Evolutionary conservation across 257 asterid species (phyloP).

Genomic region (Cinchona pubescens): DNA sequence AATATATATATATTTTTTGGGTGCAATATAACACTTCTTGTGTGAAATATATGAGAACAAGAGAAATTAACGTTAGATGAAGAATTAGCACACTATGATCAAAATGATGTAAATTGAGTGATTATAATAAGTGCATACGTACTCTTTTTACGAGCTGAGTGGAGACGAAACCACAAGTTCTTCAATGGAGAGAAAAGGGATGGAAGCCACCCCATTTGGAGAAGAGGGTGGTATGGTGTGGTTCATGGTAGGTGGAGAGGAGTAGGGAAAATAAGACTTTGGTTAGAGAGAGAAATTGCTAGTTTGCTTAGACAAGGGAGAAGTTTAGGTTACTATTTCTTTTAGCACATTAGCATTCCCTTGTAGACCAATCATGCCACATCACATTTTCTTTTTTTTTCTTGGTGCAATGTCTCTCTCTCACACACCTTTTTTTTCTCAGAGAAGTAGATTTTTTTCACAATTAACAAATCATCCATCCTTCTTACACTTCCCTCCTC

Average conservation of each 20-base stretch:
- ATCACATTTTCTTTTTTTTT: constrained; percentile 25
- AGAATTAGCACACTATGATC: background rate
- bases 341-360: constrained; percentile 36
- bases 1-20: too few species aligned
- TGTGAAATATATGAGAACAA: background rate
- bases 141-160: constrained; percentile 75
- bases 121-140: constrained; percentile 15
- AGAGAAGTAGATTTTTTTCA: constrained; percentile 49
- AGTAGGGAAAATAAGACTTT: constrained; percentile 30
- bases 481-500: constrained; percentile 28
- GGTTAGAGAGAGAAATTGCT: constrained; percentile 36
- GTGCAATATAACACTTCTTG: background rate
- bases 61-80: background rate
- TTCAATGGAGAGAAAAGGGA: constrained; percentile 90
- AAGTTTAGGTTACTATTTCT: constrained; percentile 57
- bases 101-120: background rate
- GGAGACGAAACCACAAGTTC: constrained; percentile 81
- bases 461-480: constrained; percentile 38
- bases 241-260: constrained; percentile 44
- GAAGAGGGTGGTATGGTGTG: constrained; percentile 42
- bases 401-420: constrained; percentile 65
- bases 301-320: constrained; percentile 85
- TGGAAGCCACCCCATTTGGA: constrained; percentile 81
- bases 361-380: constrained; percentile 47
- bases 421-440: constrained; percentile 46